Evolutionary conservation across 495 filamentous ascomycete species (phyloP).

Genomic region (Penicillium longicatenatum): DNA sequence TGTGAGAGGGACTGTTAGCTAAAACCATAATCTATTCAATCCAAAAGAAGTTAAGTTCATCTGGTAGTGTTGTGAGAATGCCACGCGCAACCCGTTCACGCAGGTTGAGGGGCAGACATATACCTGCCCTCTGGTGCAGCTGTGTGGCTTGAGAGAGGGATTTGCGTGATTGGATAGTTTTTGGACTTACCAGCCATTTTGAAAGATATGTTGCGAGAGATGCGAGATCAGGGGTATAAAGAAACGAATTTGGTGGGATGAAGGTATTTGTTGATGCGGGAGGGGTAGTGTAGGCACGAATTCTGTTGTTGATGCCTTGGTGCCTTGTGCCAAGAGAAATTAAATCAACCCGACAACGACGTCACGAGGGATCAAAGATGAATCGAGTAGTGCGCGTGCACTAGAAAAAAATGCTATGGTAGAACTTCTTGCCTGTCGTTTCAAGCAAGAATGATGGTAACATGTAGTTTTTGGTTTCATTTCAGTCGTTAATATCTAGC

Average conservation of each 20-base stretch:
- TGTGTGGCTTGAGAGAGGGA: neutral
- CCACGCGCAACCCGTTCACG: constrained; percentile 14
- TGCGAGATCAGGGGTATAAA: constrained; percentile 12
- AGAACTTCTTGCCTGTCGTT: neutral
- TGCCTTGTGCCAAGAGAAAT: neutral
- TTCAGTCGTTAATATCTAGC: constrained; percentile 15
- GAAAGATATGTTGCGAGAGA: constrained; percentile 34
- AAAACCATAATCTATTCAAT: neutral
- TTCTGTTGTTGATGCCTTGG: constrained; percentile 27
- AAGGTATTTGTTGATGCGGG: constrained; percentile 38
- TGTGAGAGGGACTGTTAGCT: constrained; percentile 21
- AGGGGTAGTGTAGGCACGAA: constrained; percentile 34
- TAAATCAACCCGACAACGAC: neutral
- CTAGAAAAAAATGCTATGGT: too few relatives aligned
- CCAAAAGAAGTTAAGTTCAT: constrained; percentile 3
- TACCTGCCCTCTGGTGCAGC: neutral
- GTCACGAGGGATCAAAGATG: neutral
- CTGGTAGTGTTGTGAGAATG: constrained; percentile 5
- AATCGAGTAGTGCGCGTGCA: neutral
- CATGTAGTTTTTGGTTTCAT: constrained; percentile 13
- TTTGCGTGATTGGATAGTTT: neutral
- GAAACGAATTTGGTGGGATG: constrained; percentile 12
- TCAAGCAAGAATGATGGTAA: neutral
- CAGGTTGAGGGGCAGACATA: neutral
- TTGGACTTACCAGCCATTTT: constrained; percentile 45